Evolutionary conservation across 495 filamentous ascomycete species (phyloP).

Genomic region (Bombardia bombarda): DNA sequence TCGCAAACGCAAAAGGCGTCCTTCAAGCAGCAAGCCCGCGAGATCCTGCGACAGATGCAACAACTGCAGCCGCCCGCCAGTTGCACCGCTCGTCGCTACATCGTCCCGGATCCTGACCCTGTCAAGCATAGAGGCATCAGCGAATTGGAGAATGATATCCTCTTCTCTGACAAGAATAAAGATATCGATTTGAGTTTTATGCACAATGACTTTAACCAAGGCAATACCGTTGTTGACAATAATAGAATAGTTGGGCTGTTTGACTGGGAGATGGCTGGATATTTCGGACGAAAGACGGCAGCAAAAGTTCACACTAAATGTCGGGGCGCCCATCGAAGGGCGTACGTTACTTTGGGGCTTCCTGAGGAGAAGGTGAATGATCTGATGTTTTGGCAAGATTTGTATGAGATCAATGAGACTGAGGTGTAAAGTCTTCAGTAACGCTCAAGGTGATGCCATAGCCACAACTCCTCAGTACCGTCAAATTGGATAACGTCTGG

Average conservation of each 20-base stretch:
- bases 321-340: constrained; percentile 30
- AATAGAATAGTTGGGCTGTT: constrained; percentile 35
- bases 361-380: constrained; percentile 2
- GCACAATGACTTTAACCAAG: constrained; percentile 36
- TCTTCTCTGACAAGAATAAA: constrained; percentile 21
- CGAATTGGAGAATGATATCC: constrained; percentile 21
- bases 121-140: constrained; percentile 26
- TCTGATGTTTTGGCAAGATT: constrained; percentile 3
- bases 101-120: constrained; percentile 30
- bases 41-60: constrained; percentile 40
- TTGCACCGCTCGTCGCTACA: constrained; percentile 16
- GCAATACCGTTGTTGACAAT: constrained; percentile 36
- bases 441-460: too few species aligned
- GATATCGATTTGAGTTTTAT: constrained; percentile 30
- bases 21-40: constrained; percentile 34
- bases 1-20: constrained; percentile 26
- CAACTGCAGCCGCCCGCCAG: constrained; percentile 16
- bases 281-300: constrained; percentile 36
- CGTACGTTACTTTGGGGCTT: constrained; percentile 27
- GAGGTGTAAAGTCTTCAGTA: too few species aligned
- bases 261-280: constrained; percentile 43
- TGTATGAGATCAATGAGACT: too few species aligned
- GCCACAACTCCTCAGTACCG: too few species aligned
- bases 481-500: too few species aligned
- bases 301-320: constrained; percentile 27